Percentiles rank a stretch among this genome's conserved stretches.
Evolutionary conservation across 1,284 basidiomycete species (phyloP).

Genomic region (Chalciporus piperatoides): DNA sequence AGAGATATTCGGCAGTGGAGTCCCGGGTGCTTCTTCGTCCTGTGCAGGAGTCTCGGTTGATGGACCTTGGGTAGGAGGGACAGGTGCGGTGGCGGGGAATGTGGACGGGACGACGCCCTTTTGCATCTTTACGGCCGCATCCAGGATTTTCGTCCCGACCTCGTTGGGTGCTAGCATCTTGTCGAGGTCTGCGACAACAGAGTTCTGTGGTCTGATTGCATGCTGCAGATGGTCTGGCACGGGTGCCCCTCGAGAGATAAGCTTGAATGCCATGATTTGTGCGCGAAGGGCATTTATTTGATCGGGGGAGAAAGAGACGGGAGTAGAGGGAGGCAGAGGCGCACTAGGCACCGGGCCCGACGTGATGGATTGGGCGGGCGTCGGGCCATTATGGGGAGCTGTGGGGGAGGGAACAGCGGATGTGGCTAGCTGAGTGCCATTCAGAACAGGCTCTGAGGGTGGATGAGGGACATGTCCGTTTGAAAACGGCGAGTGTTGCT

Average conservation of each 20-base stretch:
- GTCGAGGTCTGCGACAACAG: slow-evolving; percentile 59
- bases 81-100: slow-evolving; percentile 11
- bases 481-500: slow-evolving; percentile 17
- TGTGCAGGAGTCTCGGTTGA: slow-evolving; percentile 32
- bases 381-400: slow-evolving; percentile 12
- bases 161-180: slow-evolving; percentile 59
- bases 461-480: slow-evolving; percentile 26
- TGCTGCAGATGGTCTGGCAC: slow-evolving; percentile 79
- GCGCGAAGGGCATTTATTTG: slow-evolving; percentile 84
- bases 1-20: slow-evolving; percentile 33
- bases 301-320: slow-evolving; percentile 78
- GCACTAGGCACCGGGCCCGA: slow-evolving; percentile 28
- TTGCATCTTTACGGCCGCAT: slow-evolving; percentile 76
- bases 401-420: slow-evolving; percentile 6
- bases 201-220: slow-evolving; percentile 66
- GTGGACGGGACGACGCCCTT: slow-evolving; percentile 43
- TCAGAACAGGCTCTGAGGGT: slow-evolving; percentile 20
- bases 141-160: slow-evolving; percentile 60
- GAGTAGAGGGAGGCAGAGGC: slow-evolving; percentile 43
- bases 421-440: slow-evolving; percentile 13
- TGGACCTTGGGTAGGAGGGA: slow-evolving; percentile 14
- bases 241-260: slow-evolving; percentile 74
- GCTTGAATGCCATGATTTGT: slow-evolving; percentile 89
- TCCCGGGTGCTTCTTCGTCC: slow-evolving; percentile 40
- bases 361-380: slow-evolving; percentile 19